Base-by-base conservation (phyloP, 2,329 filamentous ascomycete species). In the Colletotrichum simmondsii region DNA sequence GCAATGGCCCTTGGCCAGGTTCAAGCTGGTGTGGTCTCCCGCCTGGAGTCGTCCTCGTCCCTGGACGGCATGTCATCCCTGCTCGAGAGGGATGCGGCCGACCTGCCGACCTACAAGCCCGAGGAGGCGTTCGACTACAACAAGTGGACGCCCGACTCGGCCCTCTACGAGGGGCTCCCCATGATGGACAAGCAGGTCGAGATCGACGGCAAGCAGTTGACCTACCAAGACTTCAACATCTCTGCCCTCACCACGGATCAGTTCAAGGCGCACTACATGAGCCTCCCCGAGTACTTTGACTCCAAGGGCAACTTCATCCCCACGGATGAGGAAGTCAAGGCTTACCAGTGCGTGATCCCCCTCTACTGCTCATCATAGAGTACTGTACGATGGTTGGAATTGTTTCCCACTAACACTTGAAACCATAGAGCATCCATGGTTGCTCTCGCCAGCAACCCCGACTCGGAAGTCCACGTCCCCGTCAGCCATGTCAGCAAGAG, bases 201-300 rank as follows among this genome's bases (percentile, higher is more conserved):
- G 30, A 30, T 65, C n/a, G 62, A 65, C 16, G 62, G 62, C 62
- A 65, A 57, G 49, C 30, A 56, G 1, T 37, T 65, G 12, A 56
- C 30, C 16, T 65, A 65, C 52, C 62, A 65, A 16, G 62, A 65
- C 49, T 65, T 65, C 24, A 56, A 65, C 32, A 54, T 65, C 22
- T 65, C 62, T 28, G 62, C 62, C 4, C 62, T 65, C 49, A 65
- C 26, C 32, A 22, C 22, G 19, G 62, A 65, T 14, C 62, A 65
- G 30, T 65, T 65, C 62, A 65, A 65, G 30, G 30, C 32, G 28
- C 62, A 65, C 30, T 32, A 32, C 62, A 65, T 65, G 62, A 37
- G 26, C 62, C 30, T 32, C 2, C 30, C 62, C 8, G 28, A 65
- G 26, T 65, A 28, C 30, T 32, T 54, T n/a, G 52, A 65, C 35